Evolutionary conservation across 2,329 filamentous ascomycete species (phyloP).

Genomic region (Phyllosticta capitalensis): DNA sequence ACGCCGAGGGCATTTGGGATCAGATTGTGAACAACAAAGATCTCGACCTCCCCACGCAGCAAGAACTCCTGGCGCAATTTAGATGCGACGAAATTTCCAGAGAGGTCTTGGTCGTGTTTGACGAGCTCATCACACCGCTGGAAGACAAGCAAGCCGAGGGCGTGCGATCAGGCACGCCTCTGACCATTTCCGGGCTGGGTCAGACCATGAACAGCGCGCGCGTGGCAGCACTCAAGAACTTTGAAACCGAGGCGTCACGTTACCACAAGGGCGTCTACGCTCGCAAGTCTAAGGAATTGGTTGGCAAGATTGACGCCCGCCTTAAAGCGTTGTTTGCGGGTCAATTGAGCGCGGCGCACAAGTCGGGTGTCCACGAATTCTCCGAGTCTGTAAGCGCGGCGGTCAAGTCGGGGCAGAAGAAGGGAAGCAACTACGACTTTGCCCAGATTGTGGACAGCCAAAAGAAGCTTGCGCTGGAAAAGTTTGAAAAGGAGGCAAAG

Average conservation of each 20-base stretch:
- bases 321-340: conserved; percentile 80
- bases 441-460: conserved; percentile 82
- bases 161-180: conserved; percentile 59
- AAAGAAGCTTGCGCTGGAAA: conserved; percentile 63
- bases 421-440: conserved; percentile 85
- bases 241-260: conserved; percentile 80
- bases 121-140: conserved; percentile 68
- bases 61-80: conserved; percentile 93
- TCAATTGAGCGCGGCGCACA: conserved; percentile 84
- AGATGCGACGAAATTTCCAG: conserved; percentile 93
- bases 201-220: conserved; percentile 62
- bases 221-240: conserved; percentile 65
- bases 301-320: conserved; percentile 76
- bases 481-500: conserved; percentile 67
- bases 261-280: conserved; percentile 96
- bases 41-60: conserved; percentile 88
- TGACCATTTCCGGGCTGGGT: conserved; percentile 68
- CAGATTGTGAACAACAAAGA: conserved; percentile 99
- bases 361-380: conserved; percentile 73
- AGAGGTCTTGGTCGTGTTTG: conserved; percentile 77
- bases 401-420: conserved; percentile 89
- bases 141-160: conserved; percentile 78
- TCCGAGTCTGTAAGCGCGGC: conserved; percentile 76
- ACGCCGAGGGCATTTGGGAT: conserved; percentile 92
- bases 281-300: conserved; percentile 75